Base-by-base conservation (phyloP, 108 stramenopile species). In the Skeletonema grethae region DNA sequence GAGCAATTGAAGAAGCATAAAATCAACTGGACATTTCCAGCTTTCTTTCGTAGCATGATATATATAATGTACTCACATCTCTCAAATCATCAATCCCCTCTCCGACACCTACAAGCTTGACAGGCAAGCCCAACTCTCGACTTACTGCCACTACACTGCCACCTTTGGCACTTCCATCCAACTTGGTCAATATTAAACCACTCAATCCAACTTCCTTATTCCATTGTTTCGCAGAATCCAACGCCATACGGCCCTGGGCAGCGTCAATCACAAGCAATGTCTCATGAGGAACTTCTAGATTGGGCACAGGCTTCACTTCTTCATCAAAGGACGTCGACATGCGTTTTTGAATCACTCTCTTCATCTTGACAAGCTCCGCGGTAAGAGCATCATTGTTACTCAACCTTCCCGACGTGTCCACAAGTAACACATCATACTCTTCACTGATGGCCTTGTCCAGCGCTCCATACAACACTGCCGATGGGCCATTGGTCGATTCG, bases 21-120 rank as follows among this genome's bases (percentile, higher is more conserved):
- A 53, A 24, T 22, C 22, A 53, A 22, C 22, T 22, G 20, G 3
- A 20, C 48, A 12, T 20, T 7, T 2, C 12, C 1, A 41, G 13
- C 39, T 41, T 2, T 41, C 13, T 15, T n/a, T n/a, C n/a, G n/a
- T n/a, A n/a, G n/a, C n/a, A 7, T 41, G 12, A 63, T 39, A 24
- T 10, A 24, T 28, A 25, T 22, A 28, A 7, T 18, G 16, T 28
- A 87, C 91, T 87, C 84, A 93, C 92, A 84, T 95, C 93, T 57
- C 81, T 81, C 59, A 95, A 74, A 81, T 95, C 93, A 41, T 90
- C 85, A 46, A 95, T 85, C 28, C 88, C 87, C 80, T 98, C 97
- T 45, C 97, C 97, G 22, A 98, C 96, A 28, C 97, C 97, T 31
- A 98, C 88, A 24, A 98, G 82, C 76, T 98, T 98, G n/a, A 98